Evolutionary conservation across 441 rosid species (phyloP), one percentile per base, ranked within the genome.

Genomic region (Capsella rubella): DNA sequence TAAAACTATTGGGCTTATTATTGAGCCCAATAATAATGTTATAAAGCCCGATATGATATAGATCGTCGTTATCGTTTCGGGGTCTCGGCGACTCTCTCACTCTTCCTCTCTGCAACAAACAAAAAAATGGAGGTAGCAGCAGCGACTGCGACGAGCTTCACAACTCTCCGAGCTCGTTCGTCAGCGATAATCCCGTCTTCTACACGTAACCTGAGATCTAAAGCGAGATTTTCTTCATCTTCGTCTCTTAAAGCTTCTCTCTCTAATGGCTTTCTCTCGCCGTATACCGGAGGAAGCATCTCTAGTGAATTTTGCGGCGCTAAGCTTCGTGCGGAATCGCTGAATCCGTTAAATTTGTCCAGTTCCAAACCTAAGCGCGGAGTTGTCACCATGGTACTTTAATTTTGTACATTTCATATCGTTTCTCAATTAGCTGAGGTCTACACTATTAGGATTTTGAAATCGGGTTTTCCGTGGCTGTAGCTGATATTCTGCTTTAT

Each of bases 371-470:
- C 87, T 49, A 93, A 80, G 76, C 86, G 97, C 50, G 84, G 86
- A 32, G 88, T 87, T 55, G 80, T 91, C 67, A 85, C 91, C 54
- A 91, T 83, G 96, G 97, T 87, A 80, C 39, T 21, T n/a, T 16
- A 67, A 52, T 53, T 52, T 42, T 66, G 5, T 62, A 15, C 49
- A 37, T 66, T 72, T 13, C 28, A 6, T 42, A 54, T 47, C 32
- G 61, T 51, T 62, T 66, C 42, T 63, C 28, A 12, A 5, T 55
- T 61, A 18, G 7, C 47, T 15, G 29, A 60, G 18, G 16, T 43
- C 5, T 16, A 2, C 13, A 11, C 21, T 71, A 29, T 29, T 63
- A 47, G 52, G 59, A 14, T 61, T 40, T 65, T 54, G 37, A 10
- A 69, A 39, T 74, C 16, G 67, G 37, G 40, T 43, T 68, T 51